These are phyloP conservation scores for Paecilomyces fulvus DNA, from an alignment of 2,329 filamentous ascomycete species.

Conservation along the genomic window DNA sequence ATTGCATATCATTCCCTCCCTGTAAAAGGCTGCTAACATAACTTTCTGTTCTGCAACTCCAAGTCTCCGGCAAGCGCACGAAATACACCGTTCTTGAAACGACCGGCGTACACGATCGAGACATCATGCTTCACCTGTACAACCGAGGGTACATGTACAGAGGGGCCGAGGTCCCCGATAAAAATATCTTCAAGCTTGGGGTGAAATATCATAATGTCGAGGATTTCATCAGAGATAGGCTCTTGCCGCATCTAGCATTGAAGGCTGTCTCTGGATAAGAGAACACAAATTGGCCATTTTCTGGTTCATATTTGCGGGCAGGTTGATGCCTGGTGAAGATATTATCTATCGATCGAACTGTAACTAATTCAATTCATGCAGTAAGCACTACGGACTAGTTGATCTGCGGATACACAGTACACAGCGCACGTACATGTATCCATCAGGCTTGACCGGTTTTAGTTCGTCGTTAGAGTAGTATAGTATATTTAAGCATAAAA, in stretches of 20 bases:
- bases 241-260: slow-evolving; percentile 20
- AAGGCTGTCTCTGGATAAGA: neutral
- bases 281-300: neutral
- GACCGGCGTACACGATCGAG: slow-evolving; percentile 13
- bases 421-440: too few relatives aligned
- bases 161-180: slow-evolving; percentile 9
- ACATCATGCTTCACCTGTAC: slow-evolving; percentile 16
- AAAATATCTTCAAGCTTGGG: slow-evolving; percentile 11
- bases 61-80: slow-evolving; percentile 12
- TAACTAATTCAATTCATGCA: neutral
- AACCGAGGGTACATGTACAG: slow-evolving; percentile 14
- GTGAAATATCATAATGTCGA: slow-evolving; percentile 12
- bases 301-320: neutral
- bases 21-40: neutral
- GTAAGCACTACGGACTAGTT: neutral
- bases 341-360: neutral
- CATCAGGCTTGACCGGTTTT: too few relatives aligned
- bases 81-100: slow-evolving; percentile 11
- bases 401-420: too few relatives aligned
- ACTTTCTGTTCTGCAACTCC: neutral
- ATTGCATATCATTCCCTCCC: neutral
- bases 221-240: slow-evolving; percentile 9
- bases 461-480: too few relatives aligned
- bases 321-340: neutral
- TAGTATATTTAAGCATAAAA: too few relatives aligned